phyloP scores from a whole-genome alignment of 495 filamentous ascomycete genomes.

The Aspergillus leporis region DNA sequence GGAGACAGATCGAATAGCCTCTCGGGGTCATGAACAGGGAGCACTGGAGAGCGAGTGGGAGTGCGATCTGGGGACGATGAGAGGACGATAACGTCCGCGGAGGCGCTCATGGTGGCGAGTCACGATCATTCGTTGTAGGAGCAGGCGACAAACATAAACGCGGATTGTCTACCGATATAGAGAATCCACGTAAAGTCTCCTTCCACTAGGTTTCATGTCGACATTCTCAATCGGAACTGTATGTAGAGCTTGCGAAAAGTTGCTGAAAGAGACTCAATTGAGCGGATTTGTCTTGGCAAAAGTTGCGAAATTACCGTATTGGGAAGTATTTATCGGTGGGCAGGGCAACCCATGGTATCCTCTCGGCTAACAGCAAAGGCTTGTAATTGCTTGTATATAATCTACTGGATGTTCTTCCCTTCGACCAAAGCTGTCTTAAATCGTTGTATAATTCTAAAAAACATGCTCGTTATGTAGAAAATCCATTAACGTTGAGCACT shows the following conservation, averaged over 20 bases:
- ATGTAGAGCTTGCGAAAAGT: not conserved
- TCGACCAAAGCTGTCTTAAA: too few relatives aligned
- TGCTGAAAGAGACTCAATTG: not conserved
- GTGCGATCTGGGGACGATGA: constrained; percentile 42
- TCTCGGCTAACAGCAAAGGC: not conserved
- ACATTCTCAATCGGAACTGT: not conserved
- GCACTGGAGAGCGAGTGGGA: constrained; percentile 22
- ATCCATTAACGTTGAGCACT: too few relatives aligned
- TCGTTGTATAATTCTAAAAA: not conserved
- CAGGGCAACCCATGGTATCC: constrained; percentile 40
- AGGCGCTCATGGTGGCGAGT: constrained; percentile 31
- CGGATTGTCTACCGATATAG: not conserved
- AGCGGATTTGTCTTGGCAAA: constrained; percentile 37
- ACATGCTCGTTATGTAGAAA: too few relatives aligned
- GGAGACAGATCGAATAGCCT: constrained; percentile 18
- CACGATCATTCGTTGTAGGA: not conserved
- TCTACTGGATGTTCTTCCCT: not conserved
- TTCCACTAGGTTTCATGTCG: not conserved
- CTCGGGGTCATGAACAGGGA: constrained; percentile 12
- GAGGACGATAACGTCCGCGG: constrained; percentile 37
- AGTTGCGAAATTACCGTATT: constrained; percentile 37
- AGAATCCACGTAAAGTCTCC: not conserved
- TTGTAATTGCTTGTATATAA: not conserved
- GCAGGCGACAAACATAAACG: not conserved
- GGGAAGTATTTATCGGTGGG: constrained; percentile 27